Evolutionary conservation across 495 filamentous ascomycete genomes (phyloP).

Genomic region (Trichoderma gamsii): DNA sequence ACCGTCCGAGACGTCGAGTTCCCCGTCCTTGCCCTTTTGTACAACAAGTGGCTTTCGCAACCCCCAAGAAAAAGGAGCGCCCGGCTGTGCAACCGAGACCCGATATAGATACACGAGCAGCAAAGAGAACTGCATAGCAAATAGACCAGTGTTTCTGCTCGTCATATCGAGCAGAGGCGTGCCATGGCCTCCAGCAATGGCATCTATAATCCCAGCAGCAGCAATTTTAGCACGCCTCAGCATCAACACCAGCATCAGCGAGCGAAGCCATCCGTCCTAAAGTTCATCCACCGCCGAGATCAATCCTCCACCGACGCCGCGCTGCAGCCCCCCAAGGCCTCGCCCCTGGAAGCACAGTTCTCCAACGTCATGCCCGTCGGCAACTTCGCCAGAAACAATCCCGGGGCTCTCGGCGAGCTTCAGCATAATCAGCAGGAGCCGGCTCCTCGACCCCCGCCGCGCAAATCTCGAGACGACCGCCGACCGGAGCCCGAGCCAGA

Average conservation of each 20-base stretch:
- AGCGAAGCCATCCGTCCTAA: slow-evolving; percentile 54
- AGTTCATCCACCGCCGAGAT: slow-evolving; percentile 50
- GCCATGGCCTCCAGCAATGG: slow-evolving; percentile 12
- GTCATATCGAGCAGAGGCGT: neutral
- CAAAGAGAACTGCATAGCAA: neutral
- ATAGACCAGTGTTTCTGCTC: neutral
- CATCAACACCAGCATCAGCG: slow-evolving; percentile 31
- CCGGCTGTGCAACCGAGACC: neutral
- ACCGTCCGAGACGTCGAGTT: slow-evolving; percentile 3
- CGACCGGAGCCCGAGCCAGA: slow-evolving; percentile 23
- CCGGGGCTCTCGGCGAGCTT: slow-evolving; percentile 44
- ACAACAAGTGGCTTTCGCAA: neutral
- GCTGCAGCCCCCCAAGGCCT: slow-evolving; percentile 27
- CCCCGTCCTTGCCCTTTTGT: neutral
- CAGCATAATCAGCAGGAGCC: slow-evolving; percentile 43
- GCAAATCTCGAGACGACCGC: slow-evolving; percentile 32
- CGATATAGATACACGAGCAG: neutral
- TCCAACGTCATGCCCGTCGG: slow-evolving; percentile 18
- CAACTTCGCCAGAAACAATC: slow-evolving; percentile 24
- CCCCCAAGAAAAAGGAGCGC: neutral
- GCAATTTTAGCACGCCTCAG: slow-evolving; percentile 4
- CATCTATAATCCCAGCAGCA: neutral
- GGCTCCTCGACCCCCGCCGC: slow-evolving; percentile 30
- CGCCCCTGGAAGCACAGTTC: slow-evolving; percentile 23
- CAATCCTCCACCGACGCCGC: slow-evolving; percentile 41